A percentile compares a stretch with the other conserved stretches of the same genome.
Evolutionary conservation across 2,329 filamentous ascomycete genomes (phyloP).

Genomic region (Fusarium miscanthi): DNA sequence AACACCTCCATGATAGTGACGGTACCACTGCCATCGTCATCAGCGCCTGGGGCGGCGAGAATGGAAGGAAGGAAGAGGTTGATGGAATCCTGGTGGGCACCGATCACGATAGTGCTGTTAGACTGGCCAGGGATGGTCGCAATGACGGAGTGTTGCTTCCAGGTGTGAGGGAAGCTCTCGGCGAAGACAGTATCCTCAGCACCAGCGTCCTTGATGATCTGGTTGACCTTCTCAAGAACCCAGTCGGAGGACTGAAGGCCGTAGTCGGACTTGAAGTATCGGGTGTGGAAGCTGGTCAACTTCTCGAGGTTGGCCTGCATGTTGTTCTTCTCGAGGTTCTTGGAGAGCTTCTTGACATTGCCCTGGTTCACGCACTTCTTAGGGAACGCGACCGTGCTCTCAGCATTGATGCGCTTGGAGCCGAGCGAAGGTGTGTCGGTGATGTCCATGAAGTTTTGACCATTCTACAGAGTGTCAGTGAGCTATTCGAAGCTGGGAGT

Average conservation of each 20-base stretch:
- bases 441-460: slow-evolving; percentile 93
- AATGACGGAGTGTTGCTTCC: slow-evolving; percentile 92
- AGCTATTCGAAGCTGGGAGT: no score
- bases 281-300: slow-evolving; percentile 82
- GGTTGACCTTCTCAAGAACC: slow-evolving; percentile 80
- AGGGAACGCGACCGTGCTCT: slow-evolving; percentile 68
- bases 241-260: slow-evolving; percentile 89
- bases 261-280: slow-evolving; percentile 82
- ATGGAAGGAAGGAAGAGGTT: slow-evolving; percentile 90
- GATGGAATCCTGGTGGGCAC: slow-evolving; percentile 94
- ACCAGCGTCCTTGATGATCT: slow-evolving; percentile 76
- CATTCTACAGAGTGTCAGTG: slow-evolving; percentile 67
- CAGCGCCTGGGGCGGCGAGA: slow-evolving; percentile 88
- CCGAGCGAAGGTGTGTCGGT: slow-evolving; percentile 76
- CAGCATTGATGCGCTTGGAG: slow-evolving; percentile 50
- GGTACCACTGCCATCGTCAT: slow-evolving; percentile 92
- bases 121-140: slow-evolving; percentile 88
- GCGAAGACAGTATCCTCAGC: slow-evolving; percentile 76
- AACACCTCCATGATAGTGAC: slow-evolving; percentile 96
- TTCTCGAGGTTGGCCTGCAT: slow-evolving; percentile 83
- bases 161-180: slow-evolving; percentile 80
- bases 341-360: slow-evolving; percentile 73
- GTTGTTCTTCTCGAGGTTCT: slow-evolving; percentile 76
- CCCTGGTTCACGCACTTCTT: slow-evolving; percentile 72
- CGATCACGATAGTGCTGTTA: slow-evolving; percentile 87